Percentiles rank a stretch among this genome's conserved stretches.
Conservation (phyloP, 257 asterid genomes). For the Ocimum tenuiflorum region DNA sequence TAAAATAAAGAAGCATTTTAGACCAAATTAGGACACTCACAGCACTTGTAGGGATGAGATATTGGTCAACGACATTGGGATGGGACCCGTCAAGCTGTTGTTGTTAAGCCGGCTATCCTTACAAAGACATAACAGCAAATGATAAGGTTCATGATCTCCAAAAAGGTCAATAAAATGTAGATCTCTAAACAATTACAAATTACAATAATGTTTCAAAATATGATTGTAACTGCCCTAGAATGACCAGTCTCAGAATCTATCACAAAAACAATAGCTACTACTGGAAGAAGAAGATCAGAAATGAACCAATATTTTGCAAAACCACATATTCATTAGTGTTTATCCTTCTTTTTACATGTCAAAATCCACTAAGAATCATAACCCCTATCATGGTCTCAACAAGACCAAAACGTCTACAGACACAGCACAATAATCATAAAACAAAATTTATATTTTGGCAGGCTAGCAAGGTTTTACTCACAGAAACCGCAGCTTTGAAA, state of each 20-base stretch:
- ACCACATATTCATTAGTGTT: too few relatives aligned
- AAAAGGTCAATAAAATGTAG: background rate
- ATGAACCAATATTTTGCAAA: too few relatives aligned
- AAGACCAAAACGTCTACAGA: too few relatives aligned
- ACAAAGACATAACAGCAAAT: slow-evolving; percentile 31
- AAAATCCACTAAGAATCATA: too few relatives aligned
- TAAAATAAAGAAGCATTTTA: background rate
- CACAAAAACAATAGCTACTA: background rate
- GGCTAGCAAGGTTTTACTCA: slow-evolving; percentile 37
- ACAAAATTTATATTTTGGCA: background rate
- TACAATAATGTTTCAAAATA: background rate
- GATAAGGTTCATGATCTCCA: slow-evolving; percentile 21
- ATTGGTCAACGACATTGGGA: slow-evolving; percentile 72
- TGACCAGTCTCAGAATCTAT: background rate
- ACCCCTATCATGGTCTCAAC: too few relatives aligned
- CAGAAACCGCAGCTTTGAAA: slow-evolving; percentile 89
- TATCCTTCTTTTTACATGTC: too few relatives aligned
- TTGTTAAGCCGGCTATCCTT: slow-evolving; percentile 93
- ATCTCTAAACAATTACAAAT: background rate
- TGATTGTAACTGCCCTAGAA: background rate
- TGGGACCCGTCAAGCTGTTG: slow-evolving; percentile 74
- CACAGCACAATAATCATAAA: too few relatives aligned
- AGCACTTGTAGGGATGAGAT: slow-evolving; percentile 77
- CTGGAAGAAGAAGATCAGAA: too few relatives aligned
- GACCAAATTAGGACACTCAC: slow-evolving; percentile 41